Conservation (phyloP, 192 early-diverging fungal species). For the Backusella circina region DNA sequence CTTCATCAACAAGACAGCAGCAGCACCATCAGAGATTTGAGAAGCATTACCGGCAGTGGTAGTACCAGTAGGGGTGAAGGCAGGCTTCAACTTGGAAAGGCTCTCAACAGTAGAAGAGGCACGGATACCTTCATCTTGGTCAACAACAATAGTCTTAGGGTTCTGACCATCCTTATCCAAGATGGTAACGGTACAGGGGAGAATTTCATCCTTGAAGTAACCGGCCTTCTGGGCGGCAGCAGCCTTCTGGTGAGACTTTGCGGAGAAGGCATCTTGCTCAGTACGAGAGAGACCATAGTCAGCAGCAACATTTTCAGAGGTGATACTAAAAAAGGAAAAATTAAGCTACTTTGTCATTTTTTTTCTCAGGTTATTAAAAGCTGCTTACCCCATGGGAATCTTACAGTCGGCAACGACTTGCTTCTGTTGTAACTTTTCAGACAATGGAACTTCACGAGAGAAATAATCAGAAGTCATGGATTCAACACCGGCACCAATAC, state of each 20-base stretch:
- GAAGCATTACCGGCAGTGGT: constrained; percentile 96
- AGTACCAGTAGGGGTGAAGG: constrained; percentile 76
- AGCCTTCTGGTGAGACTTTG: constrained; percentile 82
- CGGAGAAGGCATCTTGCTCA: constrained; percentile 92
- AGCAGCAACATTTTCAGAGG: constrained; percentile 94
- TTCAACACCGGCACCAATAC: constrained; percentile 95
- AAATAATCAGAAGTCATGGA: constrained; percentile 91
- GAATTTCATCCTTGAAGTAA: constrained; percentile 89
- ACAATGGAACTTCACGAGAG: constrained; percentile 67
- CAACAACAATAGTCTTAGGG: constrained; percentile 63
- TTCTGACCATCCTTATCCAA: constrained; percentile 72
- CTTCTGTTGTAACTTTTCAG: constrained; percentile 66
- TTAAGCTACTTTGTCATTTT: background rate
- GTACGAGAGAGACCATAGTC: constrained; percentile 82
- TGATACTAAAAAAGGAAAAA: constrained; percentile 51
- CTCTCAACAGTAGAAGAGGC: constrained; percentile 69
- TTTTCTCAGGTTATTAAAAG: background rate
- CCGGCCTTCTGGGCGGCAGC: constrained; percentile 87
- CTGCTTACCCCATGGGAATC: constrained; percentile 71
- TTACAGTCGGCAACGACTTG: constrained; percentile 77
- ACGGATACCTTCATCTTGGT: constrained; percentile 93
- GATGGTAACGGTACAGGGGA: constrained; percentile 73
- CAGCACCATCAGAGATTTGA: constrained; percentile 98
- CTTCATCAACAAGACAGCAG: constrained; percentile 93
- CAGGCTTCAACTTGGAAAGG: constrained; percentile 83